Evolutionary conservation across 2,329 filamentous ascomycete genomes (phyloP), one percentile per base, ranked within the genome.

Genomic region (Fusarium sterilihyphosum): DNA sequence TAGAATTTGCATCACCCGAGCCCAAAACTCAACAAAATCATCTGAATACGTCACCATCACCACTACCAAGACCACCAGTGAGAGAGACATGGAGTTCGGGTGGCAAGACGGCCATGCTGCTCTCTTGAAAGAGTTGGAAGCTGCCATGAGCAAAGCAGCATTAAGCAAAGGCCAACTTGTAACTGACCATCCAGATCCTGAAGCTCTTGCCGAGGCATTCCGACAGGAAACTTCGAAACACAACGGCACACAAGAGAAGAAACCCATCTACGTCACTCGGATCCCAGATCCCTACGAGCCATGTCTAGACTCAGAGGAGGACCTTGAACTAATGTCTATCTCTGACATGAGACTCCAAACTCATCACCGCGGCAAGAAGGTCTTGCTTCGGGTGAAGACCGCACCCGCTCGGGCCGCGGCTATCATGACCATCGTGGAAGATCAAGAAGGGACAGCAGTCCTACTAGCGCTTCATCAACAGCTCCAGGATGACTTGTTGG

Each of bases 401-500:
- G 70, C 70, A 2, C 70, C 79, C 0, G 8, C 58, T 12, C 68
- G 76, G 1, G 65, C 70, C 2, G 75, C 68, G 7, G 74, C 67
- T 22, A 17, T 80, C n/a, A 61, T 74, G 70, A 71, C 77, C 4
- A 74, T 86, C 38, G 82, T 81, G 0, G 82, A 86, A 43, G 86
- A 87, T 61, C 79, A 86, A 78, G 12, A 50, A 5, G 47, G 43
- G 3, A 82, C 79, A 2, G 81, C 80, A 3, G 60, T 84, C 3
- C 14, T 82, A 26, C 71, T 87, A 4, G 79, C 85, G 64, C 72
- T 87, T 1, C 83, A 85, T 65, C 81, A 87, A 52, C 84, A 86
- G 47, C 83, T 12, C 79, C 82, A 5, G 83, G 85, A 35, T 66
- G 77, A 3, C 65, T 81, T 4, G 77, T 83, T 76, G 77, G 1